These are phyloP conservation scores for Fusarium sp. DNA, from an alignment of 2,329 filamentous ascomycete species.

Conservation along the genomic window DNA sequence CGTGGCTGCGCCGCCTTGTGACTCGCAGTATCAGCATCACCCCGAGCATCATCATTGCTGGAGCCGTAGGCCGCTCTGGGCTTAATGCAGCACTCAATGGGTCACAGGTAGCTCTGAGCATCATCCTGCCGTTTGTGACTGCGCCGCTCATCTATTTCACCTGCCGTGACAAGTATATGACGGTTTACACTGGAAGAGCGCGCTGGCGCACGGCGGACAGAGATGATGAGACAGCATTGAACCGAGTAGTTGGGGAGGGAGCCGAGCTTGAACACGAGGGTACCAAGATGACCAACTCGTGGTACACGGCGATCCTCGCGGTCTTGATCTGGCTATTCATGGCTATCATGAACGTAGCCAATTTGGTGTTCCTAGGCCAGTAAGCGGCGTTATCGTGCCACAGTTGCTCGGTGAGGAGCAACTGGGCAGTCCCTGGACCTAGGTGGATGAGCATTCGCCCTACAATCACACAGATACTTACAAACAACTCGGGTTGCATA, in stretches of 20 bases:
- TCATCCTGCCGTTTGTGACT: constrained; percentile 84
- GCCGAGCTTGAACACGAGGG: constrained; percentile 17
- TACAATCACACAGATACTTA: background rate
- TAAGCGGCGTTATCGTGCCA: background rate
- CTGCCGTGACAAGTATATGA: constrained; percentile 83
- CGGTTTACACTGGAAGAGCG: constrained; percentile 62
- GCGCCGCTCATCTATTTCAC: constrained; percentile 90
- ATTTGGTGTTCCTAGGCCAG: constrained; percentile 62
- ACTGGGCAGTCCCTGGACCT: background rate
- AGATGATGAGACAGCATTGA: constrained; percentile 19
- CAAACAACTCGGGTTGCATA: background rate
- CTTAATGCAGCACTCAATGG: constrained; percentile 78
- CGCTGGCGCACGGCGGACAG: constrained; percentile 27
- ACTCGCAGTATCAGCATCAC: constrained; percentile 85
- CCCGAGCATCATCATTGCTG: constrained; percentile 85
- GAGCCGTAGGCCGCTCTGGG: constrained; percentile 76
- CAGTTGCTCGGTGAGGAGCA: background rate
- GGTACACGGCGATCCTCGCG: constrained; percentile 67
- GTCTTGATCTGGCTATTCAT: constrained; percentile 78
- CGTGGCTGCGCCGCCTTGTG: constrained; percentile 82
- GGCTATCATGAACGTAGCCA: constrained; percentile 81
- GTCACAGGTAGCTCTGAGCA: constrained; percentile 80
- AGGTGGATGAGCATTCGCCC: background rate
- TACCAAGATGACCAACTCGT: constrained; percentile 77
- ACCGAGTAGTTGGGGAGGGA: background rate